Evolutionary conservation across 495 filamentous ascomycete species (phyloP).

Genomic region (Aspergillus conjunctus): DNA sequence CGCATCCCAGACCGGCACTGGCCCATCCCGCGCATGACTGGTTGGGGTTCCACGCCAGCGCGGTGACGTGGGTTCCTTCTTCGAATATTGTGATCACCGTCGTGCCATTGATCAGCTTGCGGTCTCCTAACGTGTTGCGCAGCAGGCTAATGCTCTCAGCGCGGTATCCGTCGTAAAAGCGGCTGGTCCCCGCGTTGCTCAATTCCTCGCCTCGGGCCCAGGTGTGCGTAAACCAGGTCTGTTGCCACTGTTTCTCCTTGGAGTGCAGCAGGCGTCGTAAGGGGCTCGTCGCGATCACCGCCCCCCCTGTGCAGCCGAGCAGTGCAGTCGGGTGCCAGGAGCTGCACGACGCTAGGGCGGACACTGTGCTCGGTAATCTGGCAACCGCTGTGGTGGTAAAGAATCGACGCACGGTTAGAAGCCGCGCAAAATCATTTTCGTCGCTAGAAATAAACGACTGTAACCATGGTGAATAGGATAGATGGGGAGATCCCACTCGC

Average conservation of each 20-base stretch:
- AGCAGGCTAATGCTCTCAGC: slow-evolving; percentile 45
- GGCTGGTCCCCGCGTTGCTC: slow-evolving; percentile 44
- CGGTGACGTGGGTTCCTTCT: slow-evolving; percentile 56
- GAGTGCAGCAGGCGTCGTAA: slow-evolving; percentile 53
- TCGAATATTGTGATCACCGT: slow-evolving; percentile 58
- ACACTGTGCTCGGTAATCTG: slow-evolving; percentile 41
- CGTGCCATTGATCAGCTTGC: slow-evolving; percentile 39
- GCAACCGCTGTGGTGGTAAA: slow-evolving; percentile 50
- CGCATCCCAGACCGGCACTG: slow-evolving; percentile 61
- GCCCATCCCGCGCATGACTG: slow-evolving; percentile 64
- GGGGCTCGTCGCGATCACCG: slow-evolving; percentile 58
- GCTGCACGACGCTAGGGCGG: slow-evolving; percentile 45
- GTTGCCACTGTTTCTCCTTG: slow-evolving; percentile 58
- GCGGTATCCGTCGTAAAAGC: slow-evolving; percentile 62
- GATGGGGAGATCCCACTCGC: slow-evolving; percentile 48
- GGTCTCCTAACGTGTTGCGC: slow-evolving; percentile 35
- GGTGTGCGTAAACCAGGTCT: slow-evolving; percentile 65
- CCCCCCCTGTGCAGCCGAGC: slow-evolving; percentile 59
- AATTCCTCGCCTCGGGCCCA: slow-evolving; percentile 46
- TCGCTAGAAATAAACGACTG: slow-evolving; percentile 58
- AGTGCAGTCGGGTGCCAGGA: slow-evolving; percentile 56
- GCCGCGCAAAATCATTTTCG: slow-evolving; percentile 57
- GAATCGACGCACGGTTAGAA: slow-evolving; percentile 57
- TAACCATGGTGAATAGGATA: slow-evolving; percentile 59
- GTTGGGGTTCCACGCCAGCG: slow-evolving; percentile 69